Conservation (phyloP, 2,329 filamentous ascomycete species). For the Colletotrichum agaves region DNA sequence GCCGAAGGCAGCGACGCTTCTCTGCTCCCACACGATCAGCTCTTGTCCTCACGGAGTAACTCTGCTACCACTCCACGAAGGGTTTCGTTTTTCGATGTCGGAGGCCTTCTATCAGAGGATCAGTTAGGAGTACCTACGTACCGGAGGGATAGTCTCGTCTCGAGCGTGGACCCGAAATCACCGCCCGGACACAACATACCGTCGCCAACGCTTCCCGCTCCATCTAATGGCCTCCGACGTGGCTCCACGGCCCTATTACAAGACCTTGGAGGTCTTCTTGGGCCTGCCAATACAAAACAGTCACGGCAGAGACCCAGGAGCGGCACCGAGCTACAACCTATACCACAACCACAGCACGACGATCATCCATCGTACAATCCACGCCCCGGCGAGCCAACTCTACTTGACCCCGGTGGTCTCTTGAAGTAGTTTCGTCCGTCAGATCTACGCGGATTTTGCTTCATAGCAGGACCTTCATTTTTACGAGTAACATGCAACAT, state of each 20-base stretch:
- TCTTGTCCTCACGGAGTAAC: slow-evolving; percentile 51
- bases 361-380: slow-evolving; percentile 43
- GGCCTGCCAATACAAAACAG: slow-evolving; percentile 51
- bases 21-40: slow-evolving; percentile 50
- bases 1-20: slow-evolving; percentile 58
- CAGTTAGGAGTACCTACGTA: slow-evolving; percentile 45
- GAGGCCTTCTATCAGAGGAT: slow-evolving; percentile 75
- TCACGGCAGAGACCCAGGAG: slow-evolving; percentile 45
- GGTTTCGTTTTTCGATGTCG: slow-evolving; percentile 88
- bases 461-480: not conserved
- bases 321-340: slow-evolving; percentile 59
- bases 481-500: not conserved
- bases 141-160: slow-evolving; percentile 55
- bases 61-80: slow-evolving; percentile 61
- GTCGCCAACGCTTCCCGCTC: slow-evolving; percentile 57
- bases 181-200: slow-evolving; percentile 47
- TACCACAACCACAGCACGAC: slow-evolving; percentile 54
- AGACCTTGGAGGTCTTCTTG: slow-evolving; percentile 66
- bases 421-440: slow-evolving; percentile 42
- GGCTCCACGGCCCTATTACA: slow-evolving; percentile 69
- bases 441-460: not conserved
- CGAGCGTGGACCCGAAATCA: slow-evolving; percentile 52
- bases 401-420: slow-evolving; percentile 55
- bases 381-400: slow-evolving; percentile 46
- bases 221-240: slow-evolving; percentile 57